Evolutionary conservation across 345 rosid species (phyloP), one percentile per base, ranked within the genome.

Genomic region (Eucalyptus viminalis): DNA sequence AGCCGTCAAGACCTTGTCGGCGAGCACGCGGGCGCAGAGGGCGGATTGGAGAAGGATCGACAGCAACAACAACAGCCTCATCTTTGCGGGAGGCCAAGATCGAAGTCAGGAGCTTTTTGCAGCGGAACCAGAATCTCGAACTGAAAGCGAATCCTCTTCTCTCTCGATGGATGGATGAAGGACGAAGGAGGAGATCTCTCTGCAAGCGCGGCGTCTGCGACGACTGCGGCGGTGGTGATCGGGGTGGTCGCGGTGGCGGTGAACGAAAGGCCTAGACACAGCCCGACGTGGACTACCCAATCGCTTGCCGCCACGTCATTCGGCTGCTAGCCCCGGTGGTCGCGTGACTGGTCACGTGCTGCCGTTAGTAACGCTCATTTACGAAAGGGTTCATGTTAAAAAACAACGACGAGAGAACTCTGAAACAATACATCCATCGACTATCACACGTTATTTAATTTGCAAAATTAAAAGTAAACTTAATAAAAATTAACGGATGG

Each of bases 1-100:
- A 94, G 95, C 91, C 47, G 94, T 92, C 86, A 94, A 94, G 95
- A 97, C 92, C 93, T 93, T 97, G 89, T 96, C 95, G 47, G 96
- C 92, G 51, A 86, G 90, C 37, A 92, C 97, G 81, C 67, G 47
- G 87, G 67, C 89, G 90, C 89, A 87, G 12, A 94, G 83, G 87
- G 88, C 65, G 31, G 80, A 86, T 16, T 90, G n/a, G 58, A 94
- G 81, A 27, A 92, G 49, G 8, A 92, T n/a, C 89, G 90, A 81
- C 76, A 89, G 58, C 87, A 40, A 27, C 34, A 60, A 27, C 69
- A 60, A 29, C 93, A 91, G 45, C 54, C 87, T 88, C 91, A 90
- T 88, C 86, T 8, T 21, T 19, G 54, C 56, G 44, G 44, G 2
- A 81, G 67, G 47, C 69, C 86, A 0, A 53, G 80, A 31, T 80